phyloP scores from a whole-genome alignment of 176 grass and related monocot species.

The Oryza glaberrima region DNA sequence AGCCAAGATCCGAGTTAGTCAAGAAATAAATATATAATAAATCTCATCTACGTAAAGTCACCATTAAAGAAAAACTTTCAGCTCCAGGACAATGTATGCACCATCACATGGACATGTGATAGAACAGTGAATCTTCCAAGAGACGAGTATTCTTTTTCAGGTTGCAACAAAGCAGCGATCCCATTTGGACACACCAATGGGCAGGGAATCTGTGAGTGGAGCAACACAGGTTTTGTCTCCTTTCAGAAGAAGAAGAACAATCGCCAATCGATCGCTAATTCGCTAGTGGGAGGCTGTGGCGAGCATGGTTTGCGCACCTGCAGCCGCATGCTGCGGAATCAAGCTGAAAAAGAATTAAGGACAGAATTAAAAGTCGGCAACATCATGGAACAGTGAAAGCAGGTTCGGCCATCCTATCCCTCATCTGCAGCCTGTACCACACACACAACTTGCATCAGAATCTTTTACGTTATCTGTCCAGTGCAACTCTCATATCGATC shows the following conservation, averaged over 20 bases:
- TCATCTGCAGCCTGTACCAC: slow-evolving; percentile 25
- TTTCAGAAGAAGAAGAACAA: slow-evolving; percentile 4
- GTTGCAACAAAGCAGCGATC: slow-evolving; percentile 8
- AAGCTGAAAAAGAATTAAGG: not conserved
- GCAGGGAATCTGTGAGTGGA: slow-evolving; percentile 9
- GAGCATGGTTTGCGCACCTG: slow-evolving; percentile 1
- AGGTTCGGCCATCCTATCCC: slow-evolving; percentile 12
- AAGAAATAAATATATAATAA: slow-evolving; percentile 28
- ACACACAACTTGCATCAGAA: slow-evolving; percentile 17
- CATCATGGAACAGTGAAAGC: slow-evolving; percentile 19
- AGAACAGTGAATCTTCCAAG: slow-evolving; percentile 3
- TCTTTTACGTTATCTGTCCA: slow-evolving; percentile 30
- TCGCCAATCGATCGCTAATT: not conserved
- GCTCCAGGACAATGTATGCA: not conserved
- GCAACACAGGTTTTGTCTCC: slow-evolving; percentile 1
- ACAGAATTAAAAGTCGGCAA: not conserved
- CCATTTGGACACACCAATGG: not conserved
- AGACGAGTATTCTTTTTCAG: slow-evolving; percentile 17
- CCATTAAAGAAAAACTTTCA: not conserved
- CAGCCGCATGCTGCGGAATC: slow-evolving; percentile 28
- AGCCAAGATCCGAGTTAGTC: not conserved
- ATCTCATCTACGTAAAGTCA: not conserved
- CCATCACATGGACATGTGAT: slow-evolving; percentile 33
- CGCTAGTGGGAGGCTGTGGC: not conserved
- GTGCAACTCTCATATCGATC: not conserved